These are phyloP conservation scores for Zanthoxylum bungeanum DNA, from an alignment of 345 rosid species.

Conservation along the genomic window DNA sequence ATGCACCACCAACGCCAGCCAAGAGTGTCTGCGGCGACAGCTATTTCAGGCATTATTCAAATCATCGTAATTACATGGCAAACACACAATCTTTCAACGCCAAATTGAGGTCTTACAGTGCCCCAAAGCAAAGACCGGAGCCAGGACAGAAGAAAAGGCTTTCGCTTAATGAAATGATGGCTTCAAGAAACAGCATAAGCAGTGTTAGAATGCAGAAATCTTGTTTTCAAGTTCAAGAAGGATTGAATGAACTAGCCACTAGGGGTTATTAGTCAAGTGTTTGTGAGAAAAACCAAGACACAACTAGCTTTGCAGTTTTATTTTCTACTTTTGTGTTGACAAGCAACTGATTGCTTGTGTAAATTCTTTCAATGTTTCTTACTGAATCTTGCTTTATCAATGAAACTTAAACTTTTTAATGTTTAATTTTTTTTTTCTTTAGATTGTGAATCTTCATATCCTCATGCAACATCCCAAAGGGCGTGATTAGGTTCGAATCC, in stretches of 20 bases:
- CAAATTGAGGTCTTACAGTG: conserved; percentile 63
- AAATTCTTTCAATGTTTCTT: conserved; percentile 22
- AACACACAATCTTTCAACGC: conserved; percentile 78
- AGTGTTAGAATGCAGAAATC: conserved; percentile 44
- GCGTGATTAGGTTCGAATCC: too few relatives aligned
- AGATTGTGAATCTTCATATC: background rate
- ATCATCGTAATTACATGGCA: conserved; percentile 73
- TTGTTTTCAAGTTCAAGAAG: conserved; percentile 30
- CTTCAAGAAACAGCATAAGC: conserved; percentile 54
- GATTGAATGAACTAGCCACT: background rate
- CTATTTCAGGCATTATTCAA: conserved; percentile 35
- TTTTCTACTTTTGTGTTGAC: conserved; percentile 16
- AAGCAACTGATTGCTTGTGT: conserved; percentile 23
- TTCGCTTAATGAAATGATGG: conserved; percentile 57
- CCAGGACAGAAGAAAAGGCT: conserved; percentile 43
- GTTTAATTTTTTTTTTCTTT: background rate
- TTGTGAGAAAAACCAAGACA: background rate
- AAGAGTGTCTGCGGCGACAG: conserved; percentile 45
- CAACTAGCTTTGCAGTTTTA: background rate
- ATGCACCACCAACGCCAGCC: conserved; percentile 34
- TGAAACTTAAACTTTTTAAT: conserved; percentile 12
- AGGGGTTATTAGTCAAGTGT: background rate
- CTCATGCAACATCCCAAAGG: background rate
- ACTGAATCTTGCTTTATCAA: conserved; percentile 20
- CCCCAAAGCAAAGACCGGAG: conserved; percentile 69